Evolutionary conservation across 768 basidiomycete genomes (phyloP), one percentile per base, ranked within the genome.

Genomic region (Hericium coralloides): DNA sequence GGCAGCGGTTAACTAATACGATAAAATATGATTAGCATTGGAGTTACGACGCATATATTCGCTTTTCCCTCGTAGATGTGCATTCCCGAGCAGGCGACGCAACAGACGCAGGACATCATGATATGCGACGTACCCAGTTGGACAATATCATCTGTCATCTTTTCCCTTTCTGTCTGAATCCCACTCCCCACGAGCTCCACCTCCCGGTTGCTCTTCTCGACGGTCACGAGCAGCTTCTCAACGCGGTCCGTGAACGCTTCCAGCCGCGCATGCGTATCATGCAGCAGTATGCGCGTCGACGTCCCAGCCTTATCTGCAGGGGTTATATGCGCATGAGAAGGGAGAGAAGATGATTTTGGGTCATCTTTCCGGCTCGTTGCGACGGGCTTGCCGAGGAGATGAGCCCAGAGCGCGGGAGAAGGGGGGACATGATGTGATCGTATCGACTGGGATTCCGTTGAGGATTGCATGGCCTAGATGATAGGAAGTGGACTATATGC

Each of bases 211-310:
- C 82, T 73, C 36, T 79, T 74, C 14, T 81, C 79, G 12, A 86
- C 73, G 36, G 71, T 74, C 12, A 68, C 67, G 1, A 80, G 68
- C 22, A 89, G 73, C n/a, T 69, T 69, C 45, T 79, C 81, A 14
- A 84, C 78, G 31, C 77, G 76, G 7, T 71, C 70, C 0, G 83
- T 79, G 58, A 89, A 89, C 62, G 73, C 79, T 68, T 90, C 85
- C 38, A 89, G 75, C 59, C 83, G 80, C 20, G 78, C 79, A 56
- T 88, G 85, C 0, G 85, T 88, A 65, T 89, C 88, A 60, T 89
- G 81, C 20, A 90, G 70, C 12, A 89, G 75, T 61, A 89, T 77
- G 41, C 87, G 80, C 71, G 84, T 84, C 6, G 87, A 85, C 3
- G 86, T 85, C 12, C 78, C 80, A 10, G 79, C 78, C 62, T 79